A percentile compares a stretch with the other conserved stretches of the same genome.
These are phyloP conservation scores for Wickerhamomyces alni DNA, from an alignment of 805 yeast genomes.

Conservation along the genomic window DNA sequence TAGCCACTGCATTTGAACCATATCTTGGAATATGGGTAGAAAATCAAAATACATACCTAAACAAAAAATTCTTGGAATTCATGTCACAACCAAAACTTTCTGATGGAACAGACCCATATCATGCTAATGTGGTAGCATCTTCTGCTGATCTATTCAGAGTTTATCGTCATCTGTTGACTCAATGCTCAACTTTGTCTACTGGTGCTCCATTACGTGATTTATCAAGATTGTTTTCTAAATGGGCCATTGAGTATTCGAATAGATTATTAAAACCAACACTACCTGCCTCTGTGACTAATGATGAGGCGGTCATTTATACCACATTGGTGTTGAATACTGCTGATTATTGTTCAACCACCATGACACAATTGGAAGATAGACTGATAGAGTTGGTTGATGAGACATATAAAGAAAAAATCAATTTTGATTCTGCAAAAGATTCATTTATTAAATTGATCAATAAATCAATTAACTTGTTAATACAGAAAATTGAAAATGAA, in stretches of 20 bases:
- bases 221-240: conserved; percentile 55
- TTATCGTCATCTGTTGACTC: conserved; percentile 68
- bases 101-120: conserved; percentile 38
- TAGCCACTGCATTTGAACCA: conserved; percentile 76
- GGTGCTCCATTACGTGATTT: conserved; percentile 38
- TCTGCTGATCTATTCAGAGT: conserved; percentile 81
- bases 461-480: conserved; percentile 47
- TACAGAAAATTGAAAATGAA: conserved; percentile 54
- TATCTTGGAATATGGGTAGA: conserved; percentile 80
- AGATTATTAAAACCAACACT: conserved; percentile 44
- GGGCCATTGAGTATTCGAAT: conserved; percentile 53
- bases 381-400: conserved; percentile 36
- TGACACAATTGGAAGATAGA: conserved; percentile 68
- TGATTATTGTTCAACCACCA: conserved; percentile 78
- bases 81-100: conserved; percentile 52
- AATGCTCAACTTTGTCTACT: conserved; percentile 51
- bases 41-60: conserved; percentile 66
- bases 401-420: conserved; percentile 33
- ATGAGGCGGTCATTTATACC: conserved; percentile 58
- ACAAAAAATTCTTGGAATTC: conserved; percentile 58
- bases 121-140: conserved; percentile 71
- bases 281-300: conserved; percentile 38
- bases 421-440: conserved; percentile 52
- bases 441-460: conserved; percentile 53
- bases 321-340: conserved; percentile 81